A percentile compares a stretch with the other conserved stretches of the same genome.
These are phyloP conservation scores for Mrakia hoshinonis DNA, from an alignment of 768 basidiomycete species.

Conservation along the genomic window DNA sequence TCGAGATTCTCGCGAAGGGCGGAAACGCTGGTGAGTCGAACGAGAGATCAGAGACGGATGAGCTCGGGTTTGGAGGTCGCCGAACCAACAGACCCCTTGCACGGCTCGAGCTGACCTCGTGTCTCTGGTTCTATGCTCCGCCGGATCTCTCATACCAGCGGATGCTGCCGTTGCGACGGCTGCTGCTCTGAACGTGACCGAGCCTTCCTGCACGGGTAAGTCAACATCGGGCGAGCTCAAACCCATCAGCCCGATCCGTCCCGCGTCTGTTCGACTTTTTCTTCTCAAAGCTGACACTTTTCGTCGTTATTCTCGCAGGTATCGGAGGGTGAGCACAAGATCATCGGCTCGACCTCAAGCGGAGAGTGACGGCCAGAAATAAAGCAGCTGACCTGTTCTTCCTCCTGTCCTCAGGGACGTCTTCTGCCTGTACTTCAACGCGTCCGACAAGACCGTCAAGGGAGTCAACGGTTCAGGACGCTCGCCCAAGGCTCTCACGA, in stretches of 20 bases:
- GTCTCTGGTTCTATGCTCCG: no score
- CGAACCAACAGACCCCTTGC: background rate
- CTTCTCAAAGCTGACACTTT: background rate
- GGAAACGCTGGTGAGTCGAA: constrained; percentile 75
- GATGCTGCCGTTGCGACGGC: constrained; percentile 92
- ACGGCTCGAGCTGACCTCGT: no score
- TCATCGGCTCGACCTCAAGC: background rate
- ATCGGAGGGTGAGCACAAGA: constrained; percentile 33
- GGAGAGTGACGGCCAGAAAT: background rate
- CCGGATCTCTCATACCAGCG: constrained; percentile 51
- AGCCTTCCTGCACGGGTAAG: constrained; percentile 91
- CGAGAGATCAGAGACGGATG: background rate
- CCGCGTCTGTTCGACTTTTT: no score
- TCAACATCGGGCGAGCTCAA: constrained; percentile 36
- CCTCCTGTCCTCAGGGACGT: constrained; percentile 30
- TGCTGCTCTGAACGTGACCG: constrained; percentile 83
- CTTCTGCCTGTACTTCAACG: constrained; percentile 88
- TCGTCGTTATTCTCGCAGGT: constrained; percentile 24
- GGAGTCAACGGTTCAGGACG: constrained; percentile 84
- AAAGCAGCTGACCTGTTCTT: no score
- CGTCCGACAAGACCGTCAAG: constrained; percentile 67
- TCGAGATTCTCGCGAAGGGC: constrained; percentile 83
- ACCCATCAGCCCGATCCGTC: no score
- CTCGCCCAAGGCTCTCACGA: constrained; percentile 66
- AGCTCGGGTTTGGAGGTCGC: background rate